Base-by-base conservation (phyloP, 148 eudicot genomes). In the Rhododendron ovatum region DNA sequence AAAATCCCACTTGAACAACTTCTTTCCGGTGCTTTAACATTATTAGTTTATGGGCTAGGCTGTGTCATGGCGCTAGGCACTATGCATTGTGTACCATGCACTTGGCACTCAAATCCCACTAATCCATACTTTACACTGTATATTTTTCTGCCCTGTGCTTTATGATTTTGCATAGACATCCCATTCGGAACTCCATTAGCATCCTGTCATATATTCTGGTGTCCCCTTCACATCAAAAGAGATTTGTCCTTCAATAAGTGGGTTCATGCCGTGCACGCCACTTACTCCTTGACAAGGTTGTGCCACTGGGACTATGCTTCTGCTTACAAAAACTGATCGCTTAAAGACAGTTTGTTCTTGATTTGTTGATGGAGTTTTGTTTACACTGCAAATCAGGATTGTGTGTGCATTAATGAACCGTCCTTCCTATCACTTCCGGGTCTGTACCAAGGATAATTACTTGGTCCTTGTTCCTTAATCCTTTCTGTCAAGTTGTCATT, bases 81-180 rank as follows among this genome's bases (percentile, higher is more conserved):
- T 28, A 14, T 13, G 15, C 33, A 28, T 71, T 13, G 37, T 71
- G 18, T 71, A 71, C 76, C 76, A 71, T 28, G 69, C 33, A 51
- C 69, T 50, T 24, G 80, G 45, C 86, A 51, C 67, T 26, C 48
- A 74, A 84, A 50, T 5, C 51, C 81, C 86, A 84, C 81, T 51
- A 24, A 18, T 74, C 51, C 53, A 20, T 50, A 48, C 28, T 84
- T 67, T 73, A 48, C 18, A 12, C n/a, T 73, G 15, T 12, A 35
- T 53, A 20, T 17, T 4, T 84, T 75, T 80, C 37, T 30, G 24
- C 10, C 7, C 37, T 84, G 80, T 74, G 86, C 81, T 84, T 84
- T 71, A 43, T 50, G 30, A 28, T 71, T 48, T 71, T 5, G 79
- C 79, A 63, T 84, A 9, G 63, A 24, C 48, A 11, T 73, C 67